These are phyloP conservation scores for Saccharomyces hybrid DNA, from an alignment of 1,139 yeast genomes.

Conservation along the genomic window DNA sequence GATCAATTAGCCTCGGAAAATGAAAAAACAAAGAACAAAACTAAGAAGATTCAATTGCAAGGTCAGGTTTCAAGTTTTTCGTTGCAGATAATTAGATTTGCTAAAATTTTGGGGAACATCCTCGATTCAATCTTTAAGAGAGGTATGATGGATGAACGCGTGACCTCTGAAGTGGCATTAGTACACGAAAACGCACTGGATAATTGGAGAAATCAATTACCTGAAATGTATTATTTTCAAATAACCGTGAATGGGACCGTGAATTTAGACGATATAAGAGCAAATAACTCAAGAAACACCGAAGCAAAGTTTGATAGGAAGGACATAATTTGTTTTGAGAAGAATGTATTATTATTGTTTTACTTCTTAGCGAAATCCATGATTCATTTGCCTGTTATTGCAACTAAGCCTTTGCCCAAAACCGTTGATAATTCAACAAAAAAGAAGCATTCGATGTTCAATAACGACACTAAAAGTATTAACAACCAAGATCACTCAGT, in stretches of 20 bases:
- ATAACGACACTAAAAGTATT: background rate
- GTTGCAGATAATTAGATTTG: slow-evolving; percentile 57
- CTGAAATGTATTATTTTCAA: slow-evolving; percentile 54
- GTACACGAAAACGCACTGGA: slow-evolving; percentile 66
- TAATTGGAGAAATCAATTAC: slow-evolving; percentile 70
- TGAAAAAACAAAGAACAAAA: background rate
- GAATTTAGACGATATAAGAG: slow-evolving; percentile 18
- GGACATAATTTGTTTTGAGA: slow-evolving; percentile 30
- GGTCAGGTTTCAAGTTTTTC: slow-evolving; percentile 63
- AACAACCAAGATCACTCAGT: slow-evolving; percentile 1
- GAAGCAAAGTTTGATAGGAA: background rate
- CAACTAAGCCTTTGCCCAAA: slow-evolving; percentile 31
- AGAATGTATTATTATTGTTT: slow-evolving; percentile 53
- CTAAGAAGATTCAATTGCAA: slow-evolving; percentile 36
- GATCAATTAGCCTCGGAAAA: slow-evolving; percentile 33
- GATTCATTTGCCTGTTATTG: slow-evolving; percentile 71
- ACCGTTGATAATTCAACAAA: background rate
- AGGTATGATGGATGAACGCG: slow-evolving; percentile 38
- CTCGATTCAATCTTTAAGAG: slow-evolving; percentile 58
- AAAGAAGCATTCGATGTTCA: background rate
- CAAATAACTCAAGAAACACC: slow-evolving; percentile 4
- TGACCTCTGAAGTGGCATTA: slow-evolving; percentile 33
- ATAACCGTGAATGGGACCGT: slow-evolving; percentile 53
- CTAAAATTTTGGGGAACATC: slow-evolving; percentile 67
- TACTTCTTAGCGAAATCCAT: slow-evolving; percentile 76